Evolutionary conservation across 2,329 filamentous ascomycete genomes (phyloP).

Genomic region (Septoria linicola): DNA sequence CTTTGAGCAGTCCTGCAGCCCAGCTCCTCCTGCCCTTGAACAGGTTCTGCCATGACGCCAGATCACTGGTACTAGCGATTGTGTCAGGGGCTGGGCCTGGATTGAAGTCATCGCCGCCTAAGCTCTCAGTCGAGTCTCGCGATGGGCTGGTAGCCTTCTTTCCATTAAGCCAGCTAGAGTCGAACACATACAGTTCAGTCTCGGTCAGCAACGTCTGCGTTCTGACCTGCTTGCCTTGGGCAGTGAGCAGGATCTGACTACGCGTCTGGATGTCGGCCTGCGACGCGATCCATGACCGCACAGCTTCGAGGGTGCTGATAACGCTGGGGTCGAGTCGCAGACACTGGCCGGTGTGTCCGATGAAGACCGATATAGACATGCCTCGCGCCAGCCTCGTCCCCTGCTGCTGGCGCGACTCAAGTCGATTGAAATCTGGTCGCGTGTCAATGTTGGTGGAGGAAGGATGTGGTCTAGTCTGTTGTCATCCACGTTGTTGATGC

Average conservation of each 20-base stretch:
- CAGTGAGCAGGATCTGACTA: slow-evolving; percentile 83
- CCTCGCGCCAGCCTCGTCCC: slow-evolving; percentile 19
- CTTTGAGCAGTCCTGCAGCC: slow-evolving; percentile 69
- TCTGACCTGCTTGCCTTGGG: slow-evolving; percentile 80
- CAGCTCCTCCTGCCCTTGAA: slow-evolving; percentile 79
- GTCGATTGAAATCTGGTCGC: neutral
- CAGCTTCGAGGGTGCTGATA: slow-evolving; percentile 77
- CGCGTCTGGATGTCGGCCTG: slow-evolving; percentile 71
- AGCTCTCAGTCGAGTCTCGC: slow-evolving; percentile 44
- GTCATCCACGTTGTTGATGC: slow-evolving; percentile 1
- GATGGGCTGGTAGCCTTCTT: slow-evolving; percentile 33
- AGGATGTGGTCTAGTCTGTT: neutral
- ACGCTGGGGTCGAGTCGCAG: slow-evolving; percentile 73
- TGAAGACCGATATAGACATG: slow-evolving; percentile 74
- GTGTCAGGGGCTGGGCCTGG: slow-evolving; percentile 72
- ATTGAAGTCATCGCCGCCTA: slow-evolving; percentile 53
- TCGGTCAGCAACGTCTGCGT: slow-evolving; percentile 76
- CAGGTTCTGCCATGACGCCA: slow-evolving; percentile 83
- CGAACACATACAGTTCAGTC: slow-evolving; percentile 90
- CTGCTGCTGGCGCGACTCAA: slow-evolving; percentile 18
- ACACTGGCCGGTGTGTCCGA: slow-evolving; percentile 89
- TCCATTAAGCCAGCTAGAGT: slow-evolving; percentile 58
- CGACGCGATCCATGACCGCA: slow-evolving; percentile 76
- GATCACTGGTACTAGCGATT: slow-evolving; percentile 73
- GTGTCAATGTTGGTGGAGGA: neutral